A percentile compares a stretch with the other conserved stretches of the same genome.
Conservation (phyloP, 345 rosid species). For the Viola odorata region DNA sequence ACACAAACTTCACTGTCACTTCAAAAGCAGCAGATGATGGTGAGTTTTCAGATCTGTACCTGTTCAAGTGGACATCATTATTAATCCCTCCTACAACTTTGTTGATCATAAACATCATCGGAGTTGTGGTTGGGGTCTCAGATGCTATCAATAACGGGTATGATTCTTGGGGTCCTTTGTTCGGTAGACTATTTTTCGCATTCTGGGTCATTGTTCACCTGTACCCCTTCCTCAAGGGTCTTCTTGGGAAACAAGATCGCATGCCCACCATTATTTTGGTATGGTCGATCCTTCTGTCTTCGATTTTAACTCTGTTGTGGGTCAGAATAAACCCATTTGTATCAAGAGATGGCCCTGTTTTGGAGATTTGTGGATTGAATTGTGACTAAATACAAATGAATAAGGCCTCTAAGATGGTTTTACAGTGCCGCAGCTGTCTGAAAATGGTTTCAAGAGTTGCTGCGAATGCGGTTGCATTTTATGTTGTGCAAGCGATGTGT, state of each 20-base stretch:
- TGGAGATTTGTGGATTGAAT: constrained; percentile 85
- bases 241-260: constrained; percentile 90
- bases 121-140: constrained; percentile 87
- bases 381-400: constrained; percentile 44
- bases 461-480: background rate
- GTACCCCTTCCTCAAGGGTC: constrained; percentile 97
- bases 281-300: constrained; percentile 93
- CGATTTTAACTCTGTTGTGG: constrained; percentile 92
- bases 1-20: constrained; percentile 90
- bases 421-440: background rate
- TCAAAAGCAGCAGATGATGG: constrained; percentile 96
- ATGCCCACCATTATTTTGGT: constrained; percentile 92
- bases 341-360: constrained; percentile 71
- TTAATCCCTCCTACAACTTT: constrained; percentile 85
- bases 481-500: background rate
- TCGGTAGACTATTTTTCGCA: constrained; percentile 88
- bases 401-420: background rate
- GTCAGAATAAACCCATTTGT: constrained; percentile 91
- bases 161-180: constrained; percentile 97
- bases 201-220: constrained; percentile 92
- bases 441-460: background rate
- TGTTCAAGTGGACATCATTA: constrained; percentile 95
- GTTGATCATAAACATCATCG: constrained; percentile 74
- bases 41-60: constrained; percentile 83
- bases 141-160: constrained; percentile 97